A percentile compares a stretch with the other conserved stretches of the same genome.
Evolutionary conservation across 345 rosid species (phyloP).

Genomic region (Murraya koenigii): DNA sequence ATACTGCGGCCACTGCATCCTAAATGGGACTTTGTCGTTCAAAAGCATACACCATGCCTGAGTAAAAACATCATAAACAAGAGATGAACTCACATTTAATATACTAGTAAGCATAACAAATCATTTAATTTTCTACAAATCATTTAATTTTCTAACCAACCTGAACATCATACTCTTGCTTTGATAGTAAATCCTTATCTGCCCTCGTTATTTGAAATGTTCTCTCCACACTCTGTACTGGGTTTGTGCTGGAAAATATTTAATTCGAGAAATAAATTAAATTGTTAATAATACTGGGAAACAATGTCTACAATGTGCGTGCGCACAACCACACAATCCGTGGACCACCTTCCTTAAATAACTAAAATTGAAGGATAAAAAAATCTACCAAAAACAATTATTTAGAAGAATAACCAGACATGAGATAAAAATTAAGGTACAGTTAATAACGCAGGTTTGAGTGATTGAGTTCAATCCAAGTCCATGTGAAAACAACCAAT

Average conservation of each 20-base stretch:
- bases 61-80: slow-evolving; percentile 11
- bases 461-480: not conserved
- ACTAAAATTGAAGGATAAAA: not conserved
- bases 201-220: slow-evolving; percentile 70
- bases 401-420: not conserved
- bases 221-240: slow-evolving; percentile 65
- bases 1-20: slow-evolving; percentile 99
- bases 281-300: not conserved
- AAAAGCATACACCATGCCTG: slow-evolving; percentile 99
- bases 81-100: slow-evolving; percentile 13
- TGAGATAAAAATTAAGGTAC: not conserved
- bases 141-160: slow-evolving; percentile 32
- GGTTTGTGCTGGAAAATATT: slow-evolving; percentile 60
- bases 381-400: not conserved
- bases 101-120: not conserved
- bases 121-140: not conserved
- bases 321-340: not conserved
- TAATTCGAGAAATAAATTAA: slow-evolving; percentile 21
- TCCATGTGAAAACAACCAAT: not conserved
- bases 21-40: slow-evolving; percentile 87
- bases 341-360: not conserved
- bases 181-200: slow-evolving; percentile 63
- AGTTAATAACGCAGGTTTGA: not conserved
- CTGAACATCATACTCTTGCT: slow-evolving; percentile 81
- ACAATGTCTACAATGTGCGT: not conserved